These are phyloP conservation scores for Ophiostoma sp. DNA, from an alignment of 2,329 filamentous ascomycete species.

Conservation along the genomic window DNA sequence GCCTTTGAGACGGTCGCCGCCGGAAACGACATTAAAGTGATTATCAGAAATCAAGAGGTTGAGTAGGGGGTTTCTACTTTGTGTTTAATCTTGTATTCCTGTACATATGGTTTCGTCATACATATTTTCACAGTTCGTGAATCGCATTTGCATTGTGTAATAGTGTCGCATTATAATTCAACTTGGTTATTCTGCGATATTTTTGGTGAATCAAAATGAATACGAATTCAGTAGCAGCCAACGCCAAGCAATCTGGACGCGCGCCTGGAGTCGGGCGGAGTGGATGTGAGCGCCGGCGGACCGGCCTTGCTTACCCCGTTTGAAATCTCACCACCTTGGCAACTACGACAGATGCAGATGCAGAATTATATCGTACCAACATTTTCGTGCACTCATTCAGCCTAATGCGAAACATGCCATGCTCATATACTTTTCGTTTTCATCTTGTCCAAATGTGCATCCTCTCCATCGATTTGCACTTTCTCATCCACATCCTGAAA, in stretches of 20 bases:
- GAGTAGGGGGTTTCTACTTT: neutral
- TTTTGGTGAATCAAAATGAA: no score
- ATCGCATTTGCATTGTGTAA: neutral
- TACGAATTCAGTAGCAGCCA: no score
- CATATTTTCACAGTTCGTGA: neutral
- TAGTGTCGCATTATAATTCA: no score
- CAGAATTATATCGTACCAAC: no score
- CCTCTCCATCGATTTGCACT: neutral
- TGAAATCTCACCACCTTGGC: neutral
- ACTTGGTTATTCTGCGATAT: no score
- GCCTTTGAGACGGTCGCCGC: constrained; percentile 84
- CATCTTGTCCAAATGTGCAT: no score
- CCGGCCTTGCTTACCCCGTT: neutral
- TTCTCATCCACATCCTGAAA: neutral
- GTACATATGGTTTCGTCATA: neutral
- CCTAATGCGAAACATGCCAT: no score
- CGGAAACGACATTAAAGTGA: constrained; percentile 71
- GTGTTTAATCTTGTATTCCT: neutral
- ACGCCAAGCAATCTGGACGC: neutral
- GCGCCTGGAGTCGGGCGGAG: neutral
- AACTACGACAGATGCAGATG: no score
- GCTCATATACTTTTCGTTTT: no score
- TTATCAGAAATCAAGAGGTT: constrained; percentile 47
- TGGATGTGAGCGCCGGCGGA: neutral
- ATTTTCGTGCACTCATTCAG: no score